phyloP scores from a whole-genome alignment of 352 stramenopile species.

The Plasmopara muralis region DNA sequence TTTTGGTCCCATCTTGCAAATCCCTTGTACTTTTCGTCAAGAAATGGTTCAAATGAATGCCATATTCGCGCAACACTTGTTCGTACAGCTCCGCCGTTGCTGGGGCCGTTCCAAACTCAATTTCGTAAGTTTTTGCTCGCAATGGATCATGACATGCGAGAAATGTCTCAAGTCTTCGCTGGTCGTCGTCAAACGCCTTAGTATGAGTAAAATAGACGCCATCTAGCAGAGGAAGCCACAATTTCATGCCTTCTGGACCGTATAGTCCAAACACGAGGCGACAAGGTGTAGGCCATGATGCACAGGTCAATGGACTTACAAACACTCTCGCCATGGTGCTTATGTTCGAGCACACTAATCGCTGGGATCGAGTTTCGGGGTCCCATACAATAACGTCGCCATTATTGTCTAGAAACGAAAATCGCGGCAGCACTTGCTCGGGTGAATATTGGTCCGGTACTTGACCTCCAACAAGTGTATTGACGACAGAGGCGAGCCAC shows the following conservation, averaged over 20 bases:
- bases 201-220: constrained; percentile 62
- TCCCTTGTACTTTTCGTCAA: not conserved
- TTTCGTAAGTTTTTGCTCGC: constrained; percentile 74
- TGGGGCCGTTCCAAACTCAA: constrained; percentile 64
- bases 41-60: constrained; percentile 48
- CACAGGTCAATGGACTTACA: constrained; percentile 31
- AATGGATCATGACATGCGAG: constrained; percentile 73
- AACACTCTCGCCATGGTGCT: constrained; percentile 54
- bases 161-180: constrained; percentile 49
- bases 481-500: constrained; percentile 60
- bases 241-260: constrained; percentile 56
- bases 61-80: constrained; percentile 68
- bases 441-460: constrained; percentile 65
- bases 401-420: constrained; percentile 44
- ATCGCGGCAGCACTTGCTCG: constrained; percentile 60
- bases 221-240: constrained; percentile 75
- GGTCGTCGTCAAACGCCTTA: constrained; percentile 52
- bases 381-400: constrained; percentile 76
- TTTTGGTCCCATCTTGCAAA: constrained; percentile 31
- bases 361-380: constrained; percentile 58
- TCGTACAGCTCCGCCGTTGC: constrained; percentile 62
- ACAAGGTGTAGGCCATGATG: constrained; percentile 53
- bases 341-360: constrained; percentile 59
- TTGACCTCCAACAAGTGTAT: constrained; percentile 54
- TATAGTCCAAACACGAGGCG: constrained; percentile 68